Evolutionary conservation across 139 green algal genomes (phyloP), one percentile per base, ranked within the genome.

Genomic region (Haematococcus lacustris): DNA sequence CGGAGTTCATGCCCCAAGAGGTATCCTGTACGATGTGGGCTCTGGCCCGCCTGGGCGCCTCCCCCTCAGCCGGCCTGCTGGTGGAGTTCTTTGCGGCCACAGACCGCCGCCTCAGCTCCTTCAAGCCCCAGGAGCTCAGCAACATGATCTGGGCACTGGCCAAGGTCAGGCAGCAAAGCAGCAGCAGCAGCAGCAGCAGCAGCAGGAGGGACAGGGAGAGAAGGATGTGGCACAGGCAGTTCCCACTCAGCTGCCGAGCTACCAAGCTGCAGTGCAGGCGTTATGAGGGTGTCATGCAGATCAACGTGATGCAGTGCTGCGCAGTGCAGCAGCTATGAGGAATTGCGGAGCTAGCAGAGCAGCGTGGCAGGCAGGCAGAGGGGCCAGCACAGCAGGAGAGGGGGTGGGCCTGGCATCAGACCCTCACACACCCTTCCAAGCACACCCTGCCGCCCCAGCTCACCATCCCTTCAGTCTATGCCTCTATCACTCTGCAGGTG

Each of bases 91-190:
- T 85, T 70, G 66, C 71, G 1, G 75, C 79, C 34, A 74, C 75
- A 3, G 71, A 78, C 60, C 37, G 73, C 1, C 59, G 80, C 21
- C 73, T 85, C 60, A 75, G 57, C 47, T 72, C 70, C 47, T 85
- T 85, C 66, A 82, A 80, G 53, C 62, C 77, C 0, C 68, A 75
- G 73, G 80, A 85, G 73, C 76, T 85, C 28, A 61, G 30, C 2
- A 78, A 64, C 50, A 76, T 85, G 74, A 47, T 76, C 13, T 82
- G 76, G 76, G 76, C 73, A 53, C 70, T 85, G 50, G 80, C 80
- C 3, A 38, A 39, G 34, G 66, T 85, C 62, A 30, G 41, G 13
- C 34, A 43, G n/a, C 53, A n/a, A n/a, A n/a, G n/a, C n/a, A n/a
- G n/a, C n/a, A n/a, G n/a, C n/a, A n/a, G n/a, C n/a, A n/a, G n/a